Conservation (phyloP, 192 early-diverging fungal species). For the Backusella australiensis region DNA sequence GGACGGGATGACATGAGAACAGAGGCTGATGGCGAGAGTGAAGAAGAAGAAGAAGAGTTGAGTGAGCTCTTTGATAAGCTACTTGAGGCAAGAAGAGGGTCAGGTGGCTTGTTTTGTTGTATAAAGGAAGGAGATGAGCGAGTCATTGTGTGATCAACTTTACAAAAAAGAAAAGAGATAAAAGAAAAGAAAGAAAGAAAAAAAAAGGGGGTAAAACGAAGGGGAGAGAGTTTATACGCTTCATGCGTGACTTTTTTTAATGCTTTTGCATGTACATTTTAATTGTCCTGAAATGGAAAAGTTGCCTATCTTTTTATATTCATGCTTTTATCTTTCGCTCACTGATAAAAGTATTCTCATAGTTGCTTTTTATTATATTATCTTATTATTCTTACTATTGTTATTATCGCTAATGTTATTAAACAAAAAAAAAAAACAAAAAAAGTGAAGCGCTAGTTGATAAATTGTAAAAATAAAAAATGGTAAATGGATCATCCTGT, state of each 20-base stretch:
- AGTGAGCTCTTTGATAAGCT: conserved; percentile 10
- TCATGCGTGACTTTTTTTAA: not conserved
- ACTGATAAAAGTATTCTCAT: not conserved
- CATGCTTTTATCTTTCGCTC: not conserved
- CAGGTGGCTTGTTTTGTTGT: not conserved
- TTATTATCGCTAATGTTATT: not conserved
- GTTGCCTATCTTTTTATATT: not conserved
- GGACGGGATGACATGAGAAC: conserved; percentile 10
- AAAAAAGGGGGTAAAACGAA: not conserved
- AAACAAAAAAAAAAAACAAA: not conserved
- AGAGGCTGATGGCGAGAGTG: conserved; percentile 12
- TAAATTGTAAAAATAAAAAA: not conserved
- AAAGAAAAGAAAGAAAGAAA: not conserved
- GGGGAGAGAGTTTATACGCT: not conserved
- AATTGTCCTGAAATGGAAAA: not conserved
- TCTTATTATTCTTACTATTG: too few species aligned
- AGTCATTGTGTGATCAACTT: not conserved
- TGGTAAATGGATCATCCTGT: not conserved
- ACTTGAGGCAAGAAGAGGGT: not conserved
- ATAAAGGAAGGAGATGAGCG: conserved; percentile 11
- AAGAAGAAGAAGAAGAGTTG: not conserved
- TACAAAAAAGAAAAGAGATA: not conserved
- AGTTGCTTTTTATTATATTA: too few species aligned
- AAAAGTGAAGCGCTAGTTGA: not conserved
- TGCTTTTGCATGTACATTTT: not conserved